A percentile compares a stretch with the other conserved stretches of the same genome.
phyloP scores from a whole-genome alignment of 2,329 filamentous ascomycete genomes.

The Cercospora sojina region DNA sequence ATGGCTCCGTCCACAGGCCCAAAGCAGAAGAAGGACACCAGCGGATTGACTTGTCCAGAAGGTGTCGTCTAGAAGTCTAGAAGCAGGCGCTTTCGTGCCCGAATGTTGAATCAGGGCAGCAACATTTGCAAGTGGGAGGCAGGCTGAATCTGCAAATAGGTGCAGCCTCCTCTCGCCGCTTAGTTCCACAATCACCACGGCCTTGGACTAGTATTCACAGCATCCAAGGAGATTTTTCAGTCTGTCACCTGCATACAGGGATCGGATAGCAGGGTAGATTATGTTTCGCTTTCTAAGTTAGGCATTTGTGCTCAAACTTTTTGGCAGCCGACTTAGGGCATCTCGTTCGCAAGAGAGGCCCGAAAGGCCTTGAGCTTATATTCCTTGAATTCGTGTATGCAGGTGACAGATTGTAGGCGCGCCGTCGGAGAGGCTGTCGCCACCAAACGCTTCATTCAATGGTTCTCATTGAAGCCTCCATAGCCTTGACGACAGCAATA shows the following conservation, averaged over 20 bases:
- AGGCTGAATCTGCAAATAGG: background rate
- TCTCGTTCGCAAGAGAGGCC: background rate
- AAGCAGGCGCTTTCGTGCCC: background rate
- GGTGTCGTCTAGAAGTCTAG: background rate
- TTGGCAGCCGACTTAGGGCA: background rate
- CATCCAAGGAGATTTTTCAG: background rate
- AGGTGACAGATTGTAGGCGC: no score
- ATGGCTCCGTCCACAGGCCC: background rate
- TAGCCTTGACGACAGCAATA: background rate
- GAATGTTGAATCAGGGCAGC: background rate
- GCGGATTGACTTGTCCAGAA: background rate
- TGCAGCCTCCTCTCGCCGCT: background rate
- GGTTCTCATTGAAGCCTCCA: no score
- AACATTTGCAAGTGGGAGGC: background rate
- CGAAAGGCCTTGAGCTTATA: background rate
- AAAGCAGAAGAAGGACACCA: background rate
- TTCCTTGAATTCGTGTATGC: background rate
- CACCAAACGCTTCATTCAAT: no score
- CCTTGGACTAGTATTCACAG: background rate
- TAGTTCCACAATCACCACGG: background rate
- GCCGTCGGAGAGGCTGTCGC: no score
- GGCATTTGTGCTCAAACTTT: background rate
- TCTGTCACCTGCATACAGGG: background rate
- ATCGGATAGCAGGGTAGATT: background rate
- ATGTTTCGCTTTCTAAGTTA: background rate